A percentile compares a stretch with the other conserved stretches of the same genome.
Conservation (phyloP, 768 basidiomycete genomes). For the Tylopilus plumbeoviolaceoides region DNA sequence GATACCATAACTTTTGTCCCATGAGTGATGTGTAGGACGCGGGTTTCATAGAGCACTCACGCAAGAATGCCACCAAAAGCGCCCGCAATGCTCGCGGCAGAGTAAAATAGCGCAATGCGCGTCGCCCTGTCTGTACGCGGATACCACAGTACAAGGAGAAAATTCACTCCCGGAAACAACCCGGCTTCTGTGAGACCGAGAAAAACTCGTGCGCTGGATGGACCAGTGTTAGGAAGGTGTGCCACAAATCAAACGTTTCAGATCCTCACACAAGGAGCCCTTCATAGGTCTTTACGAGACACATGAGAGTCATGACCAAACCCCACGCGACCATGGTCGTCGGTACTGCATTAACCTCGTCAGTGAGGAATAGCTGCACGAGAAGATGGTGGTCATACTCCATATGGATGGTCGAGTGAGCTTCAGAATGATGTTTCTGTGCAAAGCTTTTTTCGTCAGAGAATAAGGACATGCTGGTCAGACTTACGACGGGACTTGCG, state of each 20-base stretch:
- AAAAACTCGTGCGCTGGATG: slow-evolving; percentile 34
- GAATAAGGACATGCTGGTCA: background rate
- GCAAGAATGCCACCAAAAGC: slow-evolving; percentile 49
- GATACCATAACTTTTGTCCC: slow-evolving; percentile 31
- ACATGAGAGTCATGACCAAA: slow-evolving; percentile 35
- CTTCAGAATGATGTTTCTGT: slow-evolving; percentile 36
- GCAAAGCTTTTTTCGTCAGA: background rate
- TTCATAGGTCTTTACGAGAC: slow-evolving; percentile 31
- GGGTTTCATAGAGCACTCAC: slow-evolving; percentile 23
- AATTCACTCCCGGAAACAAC: slow-evolving; percentile 37
- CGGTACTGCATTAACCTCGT: slow-evolving; percentile 31
- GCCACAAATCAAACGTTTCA: background rate
- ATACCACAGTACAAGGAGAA: slow-evolving; percentile 56
- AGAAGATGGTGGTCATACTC: slow-evolving; percentile 19
- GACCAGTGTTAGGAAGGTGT: background rate
- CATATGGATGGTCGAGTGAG: slow-evolving; percentile 33
- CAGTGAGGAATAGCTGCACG: background rate
- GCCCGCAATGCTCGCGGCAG: slow-evolving; percentile 54
- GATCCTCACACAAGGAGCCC: slow-evolving; percentile 29
- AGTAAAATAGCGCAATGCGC: slow-evolving; percentile 60
- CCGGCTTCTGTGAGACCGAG: slow-evolving; percentile 48
- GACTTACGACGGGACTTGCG: slow-evolving; percentile 36
- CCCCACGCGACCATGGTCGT: slow-evolving; percentile 38
- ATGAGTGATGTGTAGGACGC: background rate
- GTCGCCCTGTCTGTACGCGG: slow-evolving; percentile 51